phyloP scores from a whole-genome alignment of 2,329 filamentous ascomycete genomes.

The Claviceps fusiformis region DNA sequence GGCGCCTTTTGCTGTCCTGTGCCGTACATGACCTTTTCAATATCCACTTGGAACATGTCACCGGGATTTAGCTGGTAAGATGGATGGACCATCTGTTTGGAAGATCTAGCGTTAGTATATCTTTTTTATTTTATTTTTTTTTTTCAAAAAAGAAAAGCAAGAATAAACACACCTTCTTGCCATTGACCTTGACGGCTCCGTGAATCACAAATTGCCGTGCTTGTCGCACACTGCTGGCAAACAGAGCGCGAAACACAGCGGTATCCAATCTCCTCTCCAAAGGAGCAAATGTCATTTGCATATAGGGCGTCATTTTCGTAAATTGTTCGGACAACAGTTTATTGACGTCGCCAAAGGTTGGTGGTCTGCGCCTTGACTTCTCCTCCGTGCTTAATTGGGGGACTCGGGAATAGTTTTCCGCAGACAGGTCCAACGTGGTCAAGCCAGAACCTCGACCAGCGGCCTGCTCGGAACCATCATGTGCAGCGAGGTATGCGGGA shows the following conservation, averaged over 20 bases:
- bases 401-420: slow-evolving; percentile 21
- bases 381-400: slow-evolving; percentile 11
- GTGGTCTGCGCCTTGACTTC: slow-evolving; percentile 7
- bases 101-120: background rate
- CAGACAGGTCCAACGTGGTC: slow-evolving; percentile 17
- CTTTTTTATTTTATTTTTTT: no score
- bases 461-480: slow-evolving; percentile 74
- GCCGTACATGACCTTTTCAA: slow-evolving; percentile 75
- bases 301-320: slow-evolving; percentile 60
- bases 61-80: slow-evolving; percentile 92
- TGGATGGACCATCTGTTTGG: slow-evolving; percentile 68
- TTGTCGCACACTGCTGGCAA: slow-evolving; percentile 85
- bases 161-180: slow-evolving; percentile 60
- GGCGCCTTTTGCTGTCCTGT: slow-evolving; percentile 59
- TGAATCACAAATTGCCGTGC: slow-evolving; percentile 91
- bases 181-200: slow-evolving; percentile 89
- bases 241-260: slow-evolving; percentile 86
- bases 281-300: slow-evolving; percentile 91
- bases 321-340: slow-evolving; percentile 20
- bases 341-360: slow-evolving; percentile 19
- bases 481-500: slow-evolving; percentile 59
- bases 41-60: slow-evolving; percentile 94
- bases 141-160: background rate
- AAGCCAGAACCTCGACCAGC: slow-evolving; percentile 70
- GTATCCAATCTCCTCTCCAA: slow-evolving; percentile 83